Percentiles rank a stretch among this genome's conserved stretches.
Conservation (phyloP, 2,329 filamentous ascomycete genomes). For the Arachnomyces sp. region DNA sequence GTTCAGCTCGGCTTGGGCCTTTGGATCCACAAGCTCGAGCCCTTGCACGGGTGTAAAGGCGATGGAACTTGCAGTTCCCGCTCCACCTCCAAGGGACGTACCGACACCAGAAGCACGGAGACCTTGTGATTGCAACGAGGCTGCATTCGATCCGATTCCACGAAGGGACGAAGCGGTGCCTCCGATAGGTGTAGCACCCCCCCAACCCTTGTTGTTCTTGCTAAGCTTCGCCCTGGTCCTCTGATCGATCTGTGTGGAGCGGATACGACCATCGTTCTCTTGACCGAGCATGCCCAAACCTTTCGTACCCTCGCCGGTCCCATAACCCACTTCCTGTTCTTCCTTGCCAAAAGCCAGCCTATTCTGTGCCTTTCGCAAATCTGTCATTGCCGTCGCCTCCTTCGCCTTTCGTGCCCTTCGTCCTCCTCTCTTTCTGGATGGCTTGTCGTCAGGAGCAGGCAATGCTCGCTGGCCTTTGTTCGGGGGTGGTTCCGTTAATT, state of each 20-base stretch:
- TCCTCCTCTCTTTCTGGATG: slow-evolving; percentile 83
- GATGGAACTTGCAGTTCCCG: slow-evolving; percentile 75
- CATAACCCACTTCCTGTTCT: slow-evolving; percentile 88
- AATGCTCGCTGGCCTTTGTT: slow-evolving; percentile 83
- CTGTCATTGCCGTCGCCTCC: slow-evolving; percentile 94
- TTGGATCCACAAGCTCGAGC: slow-evolving; percentile 89
- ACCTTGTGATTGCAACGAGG: slow-evolving; percentile 68
- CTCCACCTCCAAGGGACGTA: slow-evolving; percentile 52
- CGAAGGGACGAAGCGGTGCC: slow-evolving; percentile 71
- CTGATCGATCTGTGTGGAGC: slow-evolving; percentile 82
- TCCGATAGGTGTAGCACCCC: slow-evolving; percentile 53
- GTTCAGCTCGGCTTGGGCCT: slow-evolving; percentile 76
- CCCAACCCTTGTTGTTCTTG: slow-evolving; percentile 96
- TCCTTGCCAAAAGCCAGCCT: slow-evolving; percentile 93
- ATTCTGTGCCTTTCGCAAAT: slow-evolving; percentile 92
- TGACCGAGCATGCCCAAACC: slow-evolving; percentile 95
- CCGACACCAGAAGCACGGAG: slow-evolving; percentile 77
- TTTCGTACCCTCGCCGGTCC: slow-evolving; percentile 72
- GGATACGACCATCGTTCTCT: slow-evolving; percentile 78
- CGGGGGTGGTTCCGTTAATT: slow-evolving; percentile 81
- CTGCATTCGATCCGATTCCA: slow-evolving; percentile 63
- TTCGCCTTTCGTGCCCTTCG: slow-evolving; percentile 87
- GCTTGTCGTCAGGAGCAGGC: slow-evolving; percentile 91
- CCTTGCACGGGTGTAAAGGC: slow-evolving; percentile 94
- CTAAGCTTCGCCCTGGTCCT: slow-evolving; percentile 87